A percentile compares a stretch with the other conserved stretches of the same genome.
Evolutionary conservation across 208 protist genomes (phyloP).

Genomic region (Vickermania ingenoplastis): DNA sequence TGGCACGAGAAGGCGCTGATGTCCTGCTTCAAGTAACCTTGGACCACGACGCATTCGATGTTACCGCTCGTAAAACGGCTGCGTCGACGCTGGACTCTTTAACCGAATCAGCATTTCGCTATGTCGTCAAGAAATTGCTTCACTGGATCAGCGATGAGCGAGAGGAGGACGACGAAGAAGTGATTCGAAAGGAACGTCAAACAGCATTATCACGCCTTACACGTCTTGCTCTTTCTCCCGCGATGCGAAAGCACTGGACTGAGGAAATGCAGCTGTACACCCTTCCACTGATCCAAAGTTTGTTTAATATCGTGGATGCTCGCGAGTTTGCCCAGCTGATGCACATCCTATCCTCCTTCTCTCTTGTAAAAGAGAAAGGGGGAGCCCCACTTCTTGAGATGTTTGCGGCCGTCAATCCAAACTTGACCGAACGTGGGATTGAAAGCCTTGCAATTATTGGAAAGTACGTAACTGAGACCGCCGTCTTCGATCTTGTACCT

Average conservation of each 20-base stretch:
- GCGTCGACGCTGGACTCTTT: conserved; percentile 62
- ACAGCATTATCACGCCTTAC: conserved; percentile 49
- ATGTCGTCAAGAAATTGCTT: conserved; percentile 74
- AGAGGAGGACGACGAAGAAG: conserved; percentile 70
- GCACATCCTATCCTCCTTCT: conserved; percentile 41
- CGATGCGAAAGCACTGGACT: conserved; percentile 52
- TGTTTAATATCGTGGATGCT: conserved; percentile 56
- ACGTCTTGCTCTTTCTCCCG: conserved; percentile 24
- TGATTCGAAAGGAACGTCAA: conserved; percentile 71
- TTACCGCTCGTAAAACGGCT: conserved; percentile 51
- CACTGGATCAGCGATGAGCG: conserved; percentile 83
- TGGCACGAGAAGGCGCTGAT: conserved; percentile 77
- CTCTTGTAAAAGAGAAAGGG: conserved; percentile 40
- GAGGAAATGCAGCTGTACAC: conserved; percentile 67
- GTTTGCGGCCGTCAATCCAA: conserved; percentile 24
- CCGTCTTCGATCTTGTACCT: conserved; percentile 9
- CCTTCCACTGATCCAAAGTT: conserved; percentile 45
- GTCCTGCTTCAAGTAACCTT: conserved; percentile 84
- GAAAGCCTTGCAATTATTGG: conserved; percentile 56
- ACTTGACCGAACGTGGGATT: conserved; percentile 30
- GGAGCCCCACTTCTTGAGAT: conserved; percentile 50
- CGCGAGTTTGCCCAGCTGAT: conserved; percentile 67
- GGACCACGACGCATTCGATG: conserved; percentile 67
- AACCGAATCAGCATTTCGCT: conserved; percentile 54
- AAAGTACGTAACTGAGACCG: conserved; percentile 20